phyloP scores from a whole-genome alignment of 2,329 filamentous ascomycete species.

The Ceratocystis lukuohia region DNA sequence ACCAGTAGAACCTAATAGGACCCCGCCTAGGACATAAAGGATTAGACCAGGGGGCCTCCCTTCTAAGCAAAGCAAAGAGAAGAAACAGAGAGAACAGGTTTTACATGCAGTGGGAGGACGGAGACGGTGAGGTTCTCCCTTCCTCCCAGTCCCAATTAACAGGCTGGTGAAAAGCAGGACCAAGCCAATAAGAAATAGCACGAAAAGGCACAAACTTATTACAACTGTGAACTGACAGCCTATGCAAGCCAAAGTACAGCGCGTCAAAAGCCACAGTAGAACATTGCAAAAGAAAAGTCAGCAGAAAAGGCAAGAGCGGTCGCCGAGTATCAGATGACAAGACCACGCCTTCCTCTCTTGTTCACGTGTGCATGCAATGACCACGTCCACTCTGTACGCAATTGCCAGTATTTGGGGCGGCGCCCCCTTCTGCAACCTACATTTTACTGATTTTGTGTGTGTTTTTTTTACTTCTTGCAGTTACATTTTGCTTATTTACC shows the following conservation, averaged over 20 bases:
- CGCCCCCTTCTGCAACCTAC: background rate
- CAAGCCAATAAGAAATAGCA: background rate
- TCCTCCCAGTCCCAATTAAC: background rate
- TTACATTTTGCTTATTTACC: background rate
- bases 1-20: background rate
- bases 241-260: too few species aligned
- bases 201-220: background rate
- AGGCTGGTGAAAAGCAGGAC: background rate
- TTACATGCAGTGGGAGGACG: background rate
- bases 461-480: background rate
- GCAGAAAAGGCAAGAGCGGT: background rate
- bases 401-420: background rate
- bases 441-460: background rate
- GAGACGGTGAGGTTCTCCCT: background rate
- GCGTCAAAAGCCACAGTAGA: background rate
- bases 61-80: background rate
- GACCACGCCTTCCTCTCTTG: background rate
- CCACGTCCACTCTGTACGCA: background rate
- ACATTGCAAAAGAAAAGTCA: background rate
- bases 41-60: background rate
- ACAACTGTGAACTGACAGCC: too few species aligned
- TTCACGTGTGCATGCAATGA: background rate
- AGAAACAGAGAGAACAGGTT: constrained; percentile 6
- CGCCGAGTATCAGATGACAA: constrained; percentile 1
- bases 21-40: background rate